Base-by-base conservation (phyloP, 768 basidiomycete genomes). In the Sporobolomyces phaffii region DNA sequence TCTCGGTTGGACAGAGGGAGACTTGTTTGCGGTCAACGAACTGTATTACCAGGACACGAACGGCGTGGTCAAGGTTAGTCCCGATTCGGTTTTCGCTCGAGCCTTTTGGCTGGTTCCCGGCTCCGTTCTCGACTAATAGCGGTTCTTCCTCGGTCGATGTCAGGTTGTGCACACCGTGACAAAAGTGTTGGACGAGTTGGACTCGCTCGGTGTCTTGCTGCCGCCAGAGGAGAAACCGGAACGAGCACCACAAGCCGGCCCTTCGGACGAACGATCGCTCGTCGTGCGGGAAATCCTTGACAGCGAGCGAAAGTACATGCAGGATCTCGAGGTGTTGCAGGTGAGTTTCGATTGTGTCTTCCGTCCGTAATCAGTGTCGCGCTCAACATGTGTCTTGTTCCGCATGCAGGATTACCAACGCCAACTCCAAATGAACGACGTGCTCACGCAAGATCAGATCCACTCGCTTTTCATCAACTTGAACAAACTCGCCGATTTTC, bases 311-410 rank as follows among this genome's bases (percentile, higher is more conserved):
- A 96, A 94, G 80, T 98, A 92, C 78, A 94, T 99, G 22, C 89
- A 92, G 78, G 94, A 98, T 80, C 81, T 99, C 65, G 96, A 99
- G 78, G 86, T 91, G 73, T 88, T 99, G 84, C 96, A 96, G 86
- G 92, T 91, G 71, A 72, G 86, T 76, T 13, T 57, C 47, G 24
- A 9, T 26, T 26, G 11, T 26, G n/a, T 53, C 51, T 33, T 17
- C 34, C 26, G 4, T 6, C 13, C 4, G 31, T 20, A 18, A n/a
- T 36, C 31, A 4, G 24, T 50, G n/a, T n/a, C n/a, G 44, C 28
- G 49, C 36, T 17, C 26, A 28, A 17, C n/a, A n/a, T n/a, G n/a
- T n/a, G n/a, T n/a, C n/a, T n/a, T n/a, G n/a, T n/a, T n/a, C n/a
- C n/a, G n/a, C n/a, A n/a, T n/a, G 10, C 76, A 96, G 92, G 87